Evolutionary conservation across 2,329 filamentous ascomycete genomes (phyloP), one percentile per base, ranked within the genome.

Genomic region (Dactylonectria estremocensis): DNA sequence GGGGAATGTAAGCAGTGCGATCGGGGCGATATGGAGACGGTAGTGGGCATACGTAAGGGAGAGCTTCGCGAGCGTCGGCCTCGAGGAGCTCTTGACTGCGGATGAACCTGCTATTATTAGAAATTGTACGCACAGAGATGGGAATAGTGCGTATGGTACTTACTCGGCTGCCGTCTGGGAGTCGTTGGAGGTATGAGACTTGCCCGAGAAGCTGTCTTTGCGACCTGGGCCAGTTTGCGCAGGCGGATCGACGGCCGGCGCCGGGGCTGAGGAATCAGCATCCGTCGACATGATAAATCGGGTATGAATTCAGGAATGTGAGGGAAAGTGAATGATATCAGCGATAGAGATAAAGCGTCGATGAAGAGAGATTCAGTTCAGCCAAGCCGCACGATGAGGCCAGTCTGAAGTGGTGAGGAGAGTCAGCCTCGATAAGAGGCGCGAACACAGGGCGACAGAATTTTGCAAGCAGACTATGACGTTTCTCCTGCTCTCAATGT

Each of bases 21-120:
- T 54, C 45, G 66, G 33, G 14, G 53, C n/a, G 50, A 28, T 37
- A 33, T 8, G 28, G 55, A 13, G 43, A 10, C 20, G 33, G 22
- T 24, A 31, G 35, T 37, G n/a, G 76, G 43, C 90, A 76, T 84
- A 97, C 94, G 79, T 97, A 99, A 72, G 96, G 96, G 7, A 99
- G 88, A 68, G 93, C 93, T 85, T 99, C 95, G 74, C 95, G 94
- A 53, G 96, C 96, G 83, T 99, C 96, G 20, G 93, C 94, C 83
- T 99, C 96, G 60, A 99, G 91, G 73, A 92, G 91, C 77, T 98
- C 91, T 79, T 99, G 96, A 62, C 91, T 91, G 75, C 94, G 90
- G 73, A 99, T 94, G 79, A 97, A 98, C 31, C 93, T 95, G 63
- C 5, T 10, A 59, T n/a, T 9, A 33, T 70, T 18, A 72, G 53